A percentile compares a stretch with the other conserved stretches of the same genome.
Evolutionary conservation across 169 alveolate genomes (phyloP).

Genomic region (Cryptosporidium meleagridis): DNA sequence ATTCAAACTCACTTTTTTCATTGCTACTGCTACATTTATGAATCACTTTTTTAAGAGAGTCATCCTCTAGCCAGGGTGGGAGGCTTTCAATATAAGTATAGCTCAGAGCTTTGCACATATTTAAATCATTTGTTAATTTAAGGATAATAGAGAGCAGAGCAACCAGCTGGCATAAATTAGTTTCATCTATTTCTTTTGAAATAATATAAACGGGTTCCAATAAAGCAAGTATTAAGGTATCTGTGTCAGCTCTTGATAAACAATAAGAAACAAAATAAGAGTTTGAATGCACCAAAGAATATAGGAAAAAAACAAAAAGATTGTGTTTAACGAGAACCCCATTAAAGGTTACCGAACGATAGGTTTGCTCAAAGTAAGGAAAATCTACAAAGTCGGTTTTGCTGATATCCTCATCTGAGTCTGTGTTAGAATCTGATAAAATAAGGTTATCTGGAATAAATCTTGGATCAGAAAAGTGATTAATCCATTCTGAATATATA

Average conservation of each 20-base stretch:
- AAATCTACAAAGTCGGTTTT: neutral
- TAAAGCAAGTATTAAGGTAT: conserved; percentile 11
- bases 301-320: neutral
- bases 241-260: conserved; percentile 46
- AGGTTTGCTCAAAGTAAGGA: conserved; percentile 45
- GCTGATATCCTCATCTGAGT: neutral
- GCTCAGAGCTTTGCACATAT: conserved; percentile 23
- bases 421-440: neutral
- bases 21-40: neutral
- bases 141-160: conserved; percentile 30
- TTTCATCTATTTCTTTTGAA: neutral
- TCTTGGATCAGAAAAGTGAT: conserved; percentile 42
- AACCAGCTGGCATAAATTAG: neutral
- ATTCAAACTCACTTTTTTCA: neutral
- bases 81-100: conserved; percentile 24
- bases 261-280: conserved; percentile 40
- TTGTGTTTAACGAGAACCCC: neutral
- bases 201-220: conserved; percentile 29
- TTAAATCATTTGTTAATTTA: conserved; percentile 26
- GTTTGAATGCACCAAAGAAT: conserved; percentile 51
- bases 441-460: conserved; percentile 23
- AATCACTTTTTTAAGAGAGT: conserved; percentile 19
- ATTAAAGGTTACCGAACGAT: conserved; percentile 19
- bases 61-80: conserved; percentile 44
- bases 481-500: conserved; percentile 38